Base-by-base conservation (phyloP, 148 eudicot species). In the Rhododendron ferrugineum region DNA sequence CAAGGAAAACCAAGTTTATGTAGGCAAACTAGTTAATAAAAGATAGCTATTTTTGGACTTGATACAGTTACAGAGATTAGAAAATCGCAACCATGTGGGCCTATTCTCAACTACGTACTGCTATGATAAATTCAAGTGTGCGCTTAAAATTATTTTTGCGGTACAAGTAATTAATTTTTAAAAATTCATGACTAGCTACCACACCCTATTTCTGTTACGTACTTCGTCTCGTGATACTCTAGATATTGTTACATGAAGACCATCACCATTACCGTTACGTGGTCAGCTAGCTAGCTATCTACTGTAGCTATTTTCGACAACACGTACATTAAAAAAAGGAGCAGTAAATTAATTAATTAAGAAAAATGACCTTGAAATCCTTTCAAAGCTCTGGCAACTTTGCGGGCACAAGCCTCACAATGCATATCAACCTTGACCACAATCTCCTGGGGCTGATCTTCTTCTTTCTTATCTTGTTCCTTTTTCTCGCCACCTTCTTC, bases 401-500 rank as follows among this genome's bases (percentile, higher is more conserved):
- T 93, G 79, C 91, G 89, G 70, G 95, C 95, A 85, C 97, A 94
- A 83, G 92, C 97, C 77, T 90, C 90, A 50, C 96, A 94, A 85
- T 92, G 96, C 96, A 94, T 94, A 56, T 94, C 93, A 42, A 94
- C 96, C 87, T 90, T 92, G 73, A 91, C 89, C 62, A 91, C 91
- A 13, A 87, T 89, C 89, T 91, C 92, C 80, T 85, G 87, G 16
- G 90, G 78, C 82, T 54, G 85, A 6, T 89, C 89, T 47, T 82
- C 73, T 6, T 87, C 81, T 8, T 85, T 56, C 54, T 89, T 54
- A 11, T 87, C 87, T 26, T 88, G 82, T 42, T 88, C 85, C 52
- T 85, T 49, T 28, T 78, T 75, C 16, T 58, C 81, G 32, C 36
- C 83, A 50, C 62, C 83, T 26, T 85, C 89, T 22, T 80, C 68